Evolutionary conservation across 2,329 filamentous ascomycete species (phyloP), one percentile per base, ranked within the genome.

Genomic region (Xylariaceae sp.): DNA sequence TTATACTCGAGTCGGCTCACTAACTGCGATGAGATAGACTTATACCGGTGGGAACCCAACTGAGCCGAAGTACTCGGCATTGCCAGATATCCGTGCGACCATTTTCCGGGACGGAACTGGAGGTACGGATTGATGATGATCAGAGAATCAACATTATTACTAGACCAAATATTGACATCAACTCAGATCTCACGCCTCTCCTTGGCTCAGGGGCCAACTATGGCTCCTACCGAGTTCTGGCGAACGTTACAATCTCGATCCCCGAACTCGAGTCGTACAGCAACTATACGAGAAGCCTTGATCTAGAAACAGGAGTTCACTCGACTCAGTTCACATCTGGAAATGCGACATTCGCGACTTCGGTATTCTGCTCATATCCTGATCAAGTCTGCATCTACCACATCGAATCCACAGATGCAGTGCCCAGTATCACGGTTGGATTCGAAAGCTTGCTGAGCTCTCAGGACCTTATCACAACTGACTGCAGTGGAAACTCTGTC

Each of bases 101-200:
- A 81, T 82, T 13, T 82, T 80, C 50, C 66, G 75, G 15, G 78
- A 81, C 54, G 78, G 77, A 4, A 80, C 75, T 0, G 79, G 79
- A n/a, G 76, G 76, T 71, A 70, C 67, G 62, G 58, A 39, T 5
- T 4, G 2, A 3, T 15, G 3, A 42, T 37, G 50, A 34, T 5
- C 11, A 34, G 3, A n/a, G 2, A 15, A n/a, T 10, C 11, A 30
- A 50, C 48, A 5, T 10, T 0, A 7, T 1, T 9, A 11, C 18
- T 1, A 30, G 23, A 30, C 23, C 23, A 5, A 4, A 9, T 39
- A 47, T 39, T 61, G 49, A 64, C 44, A 49, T 4, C 1, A 15
- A 42, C 37, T 1, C 8, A 65, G 63, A 61, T 35, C 51, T 63
- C 18, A 57, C 54, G 5, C 45, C 49, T 1, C 64, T 60, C 3